Conservation (phyloP, 768 basidiomycete genomes). For the Pulveroboletus sp. region DNA sequence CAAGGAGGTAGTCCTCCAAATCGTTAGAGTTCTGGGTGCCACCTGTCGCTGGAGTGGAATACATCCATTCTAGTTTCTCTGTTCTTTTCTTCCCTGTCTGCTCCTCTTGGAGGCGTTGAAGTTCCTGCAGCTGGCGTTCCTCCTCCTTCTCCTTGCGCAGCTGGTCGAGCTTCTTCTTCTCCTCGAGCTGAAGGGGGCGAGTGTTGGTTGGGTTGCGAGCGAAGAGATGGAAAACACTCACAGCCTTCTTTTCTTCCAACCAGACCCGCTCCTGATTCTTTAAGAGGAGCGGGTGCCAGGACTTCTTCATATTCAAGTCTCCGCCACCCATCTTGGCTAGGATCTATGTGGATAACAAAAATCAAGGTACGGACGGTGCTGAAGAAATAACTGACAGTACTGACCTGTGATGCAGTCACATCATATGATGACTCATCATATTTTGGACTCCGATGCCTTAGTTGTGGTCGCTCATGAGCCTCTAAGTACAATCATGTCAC, state of each 20-base stretch:
- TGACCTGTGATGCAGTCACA: background rate
- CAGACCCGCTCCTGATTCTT: conserved; percentile 99
- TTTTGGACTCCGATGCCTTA: background rate
- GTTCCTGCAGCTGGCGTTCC: conserved; percentile 92
- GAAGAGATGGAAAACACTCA: conserved; percentile 35
- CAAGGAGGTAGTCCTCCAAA: conserved; percentile 92
- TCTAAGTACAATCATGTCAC: too few species aligned
- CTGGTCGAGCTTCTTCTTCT: conserved; percentile 97
- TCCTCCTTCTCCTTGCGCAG: conserved; percentile 97
- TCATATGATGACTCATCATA: background rate
- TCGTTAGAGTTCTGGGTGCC: conserved; percentile 83
- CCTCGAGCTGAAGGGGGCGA: conserved; percentile 67
- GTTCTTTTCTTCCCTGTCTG: conserved; percentile 92
- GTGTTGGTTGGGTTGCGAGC: conserved; percentile 6
- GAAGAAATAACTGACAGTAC: background rate
- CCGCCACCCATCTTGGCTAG: conserved; percentile 90
- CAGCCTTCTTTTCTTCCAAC: conserved; percentile 96
- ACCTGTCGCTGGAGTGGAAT: conserved; percentile 95
- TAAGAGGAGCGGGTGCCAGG: conserved; percentile 97
- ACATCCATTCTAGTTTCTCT: conserved; percentile 99
- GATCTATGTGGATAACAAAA: conserved; percentile 12
- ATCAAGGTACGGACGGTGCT: conserved; percentile 3
- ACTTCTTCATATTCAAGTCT: conserved; percentile 99
- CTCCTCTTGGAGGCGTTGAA: conserved; percentile 92
- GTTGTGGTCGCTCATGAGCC: background rate